Evolutionary conservation across 2,329 filamentous ascomycete species (phyloP), one percentile per base, ranked within the genome.

Genomic region (Aureobasidium sp.): DNA sequence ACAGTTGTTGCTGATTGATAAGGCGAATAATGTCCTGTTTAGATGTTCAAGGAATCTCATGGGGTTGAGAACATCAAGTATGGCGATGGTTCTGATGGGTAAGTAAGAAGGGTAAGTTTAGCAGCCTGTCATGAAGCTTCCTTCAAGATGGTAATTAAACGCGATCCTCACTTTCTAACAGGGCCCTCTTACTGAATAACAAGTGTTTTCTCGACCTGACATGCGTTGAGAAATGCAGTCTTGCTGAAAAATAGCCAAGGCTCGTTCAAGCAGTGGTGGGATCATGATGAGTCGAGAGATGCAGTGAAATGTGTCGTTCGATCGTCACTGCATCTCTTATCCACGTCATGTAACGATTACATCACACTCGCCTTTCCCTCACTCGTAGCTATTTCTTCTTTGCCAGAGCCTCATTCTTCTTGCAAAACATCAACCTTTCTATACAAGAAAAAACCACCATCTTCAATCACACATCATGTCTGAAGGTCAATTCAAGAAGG

Each of bases 401-500:
- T 21, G 11, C 24, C 45, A 39, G 32, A 39, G 32, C 35, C 4
- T 34, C 45, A 50, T 34, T 39, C 39, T 34, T 50, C n/a, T 19
- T 39, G 30, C 14, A 14, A 30, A 22, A 38, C 45, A 50, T 27
- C 45, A 37, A 37, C n/a, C 21, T 48, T 48, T 25, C 14, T 19
- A 48, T 11, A 8, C 32, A 30, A 10, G 11, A 39, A 25, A 30
- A 1, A 2, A 27, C 37, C 12, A n/a, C 14, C 16, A 49, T 5
- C n/a, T 38, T 22, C 29, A 50, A 51, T 11, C 27, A 34, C 6
- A 10, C 37, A 42, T 27, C 29, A 53, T 53, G 49, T 53, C 49
- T 44, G 51, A 53, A 25, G 51, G 51, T 22, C 51, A 53, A 40
- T 53, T 53, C 34, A 37, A 53, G 34, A 16, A 53, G 17, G 51